Conservation (phyloP, 768 basidiomycete species). For the Russula earlei region DNA sequence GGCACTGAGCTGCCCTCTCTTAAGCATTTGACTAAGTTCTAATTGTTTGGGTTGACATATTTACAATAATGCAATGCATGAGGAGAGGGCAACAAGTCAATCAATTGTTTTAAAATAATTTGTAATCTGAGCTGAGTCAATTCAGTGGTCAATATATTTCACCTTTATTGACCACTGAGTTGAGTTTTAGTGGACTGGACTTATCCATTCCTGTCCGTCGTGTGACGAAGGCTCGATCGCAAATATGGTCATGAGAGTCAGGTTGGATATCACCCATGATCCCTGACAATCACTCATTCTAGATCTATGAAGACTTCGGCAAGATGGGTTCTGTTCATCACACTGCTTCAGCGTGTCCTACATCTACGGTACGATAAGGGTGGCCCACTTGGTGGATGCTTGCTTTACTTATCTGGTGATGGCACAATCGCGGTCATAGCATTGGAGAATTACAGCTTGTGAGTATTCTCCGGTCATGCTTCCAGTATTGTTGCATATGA, state of each 20-base stretch:
- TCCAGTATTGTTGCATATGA: background rate
- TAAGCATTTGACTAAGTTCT: no score
- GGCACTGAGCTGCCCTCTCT: no score
- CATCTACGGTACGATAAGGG: conserved; percentile 48
- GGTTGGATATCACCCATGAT: conserved; percentile 19
- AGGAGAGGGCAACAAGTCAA: no score
- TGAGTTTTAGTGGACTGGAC: no score
- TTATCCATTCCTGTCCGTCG: no score
- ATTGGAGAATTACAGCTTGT: conserved; percentile 73
- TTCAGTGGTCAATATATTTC: no score
- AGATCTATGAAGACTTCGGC: conserved; percentile 61
- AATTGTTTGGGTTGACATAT: no score
- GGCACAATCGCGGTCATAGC: conserved; percentile 79
- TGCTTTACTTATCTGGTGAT: conserved; percentile 63
- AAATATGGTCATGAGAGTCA: conserved; percentile 62
- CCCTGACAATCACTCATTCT: background rate
- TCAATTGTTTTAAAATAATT: no score
- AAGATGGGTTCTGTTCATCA: conserved; percentile 65
- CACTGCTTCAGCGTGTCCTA: conserved; percentile 45
- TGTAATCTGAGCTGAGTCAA: no score
- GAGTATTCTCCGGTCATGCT: conserved; percentile 25
- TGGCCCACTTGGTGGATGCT: conserved; percentile 55
- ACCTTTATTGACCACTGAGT: no score
- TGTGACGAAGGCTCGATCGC: conserved; percentile 74
- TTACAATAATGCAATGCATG: no score